A percentile compares a stretch with the other conserved stretches of the same genome.
Conservation (phyloP, 2,329 filamentous ascomycete species). For the Monosporascus sp. region DNA sequence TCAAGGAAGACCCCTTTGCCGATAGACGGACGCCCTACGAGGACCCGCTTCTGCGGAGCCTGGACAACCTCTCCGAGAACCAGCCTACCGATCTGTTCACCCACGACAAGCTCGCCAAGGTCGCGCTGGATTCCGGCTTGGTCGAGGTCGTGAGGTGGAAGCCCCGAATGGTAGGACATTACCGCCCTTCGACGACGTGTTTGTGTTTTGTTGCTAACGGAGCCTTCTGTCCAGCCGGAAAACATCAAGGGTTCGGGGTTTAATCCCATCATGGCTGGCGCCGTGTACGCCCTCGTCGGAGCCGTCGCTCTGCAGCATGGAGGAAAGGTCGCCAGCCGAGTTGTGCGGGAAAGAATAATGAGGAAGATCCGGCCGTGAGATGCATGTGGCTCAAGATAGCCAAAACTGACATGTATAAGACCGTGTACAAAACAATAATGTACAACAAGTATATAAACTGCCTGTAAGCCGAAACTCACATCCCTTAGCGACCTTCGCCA, state of each 20-base stretch:
- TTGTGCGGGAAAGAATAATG: constrained; percentile 74
- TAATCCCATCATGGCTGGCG: constrained; percentile 67
- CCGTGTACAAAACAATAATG: constrained; percentile 16
- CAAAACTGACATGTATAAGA: constrained; percentile 9
- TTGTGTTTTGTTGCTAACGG: constrained; percentile 12
- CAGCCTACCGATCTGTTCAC: constrained; percentile 58
- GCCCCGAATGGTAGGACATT: constrained; percentile 64
- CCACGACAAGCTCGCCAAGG: constrained; percentile 57
- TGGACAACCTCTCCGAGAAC: constrained; percentile 62
- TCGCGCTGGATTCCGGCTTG: constrained; percentile 69
- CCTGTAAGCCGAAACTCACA: no score
- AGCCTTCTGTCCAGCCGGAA: constrained; percentile 39
- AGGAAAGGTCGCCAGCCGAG: constrained; percentile 65
- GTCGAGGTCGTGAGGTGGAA: constrained; percentile 79
- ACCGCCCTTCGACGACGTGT: neutral
- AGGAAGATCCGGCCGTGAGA: constrained; percentile 26
- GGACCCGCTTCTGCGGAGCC: constrained; percentile 64
- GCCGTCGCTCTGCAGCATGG: constrained; percentile 87
- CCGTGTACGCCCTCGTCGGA: constrained; percentile 80
- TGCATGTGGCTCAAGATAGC: neutral
- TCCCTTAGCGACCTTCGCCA: no score
- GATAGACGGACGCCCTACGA: constrained; percentile 59
- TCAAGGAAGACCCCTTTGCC: constrained; percentile 33
- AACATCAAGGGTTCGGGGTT: constrained; percentile 69
- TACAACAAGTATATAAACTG: neutral